A percentile compares a stretch with the other conserved stretches of the same genome.
phyloP scores from a whole-genome alignment of 768 basidiomycete species.

The Pulveroboletus sp. region DNA sequence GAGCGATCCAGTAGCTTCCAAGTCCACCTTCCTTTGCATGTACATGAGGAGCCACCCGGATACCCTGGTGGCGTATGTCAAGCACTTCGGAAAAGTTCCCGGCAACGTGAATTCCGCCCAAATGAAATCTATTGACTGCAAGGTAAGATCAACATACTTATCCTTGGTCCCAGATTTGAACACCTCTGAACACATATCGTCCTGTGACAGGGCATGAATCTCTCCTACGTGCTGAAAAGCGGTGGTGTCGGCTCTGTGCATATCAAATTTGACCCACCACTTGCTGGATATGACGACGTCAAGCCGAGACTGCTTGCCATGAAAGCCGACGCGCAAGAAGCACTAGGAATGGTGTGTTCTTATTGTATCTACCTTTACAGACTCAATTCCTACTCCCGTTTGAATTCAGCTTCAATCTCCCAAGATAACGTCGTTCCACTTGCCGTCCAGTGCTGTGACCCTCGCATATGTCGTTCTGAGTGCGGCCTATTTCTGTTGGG shows the following conservation, averaged over 20 bases:
- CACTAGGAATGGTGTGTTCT: slow-evolving; percentile 67
- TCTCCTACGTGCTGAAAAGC: slow-evolving; percentile 56
- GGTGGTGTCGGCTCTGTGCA: slow-evolving; percentile 43
- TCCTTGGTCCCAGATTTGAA: not conserved
- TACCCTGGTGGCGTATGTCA: slow-evolving; percentile 80
- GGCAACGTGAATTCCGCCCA: slow-evolving; percentile 53
- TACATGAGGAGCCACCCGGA: slow-evolving; percentile 86
- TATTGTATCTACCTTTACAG: no score
- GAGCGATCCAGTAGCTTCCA: slow-evolving; percentile 71
- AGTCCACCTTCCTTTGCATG: slow-evolving; percentile 71
- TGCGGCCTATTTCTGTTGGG: slow-evolving; percentile 15
- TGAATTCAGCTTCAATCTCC: slow-evolving; percentile 56
- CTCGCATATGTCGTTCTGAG: slow-evolving; percentile 15
- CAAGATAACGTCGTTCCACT: slow-evolving; percentile 51
- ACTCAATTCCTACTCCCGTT: not conserved
- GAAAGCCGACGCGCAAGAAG: slow-evolving; percentile 77
- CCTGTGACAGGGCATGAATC: slow-evolving; percentile 56
- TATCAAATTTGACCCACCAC: slow-evolving; percentile 66
- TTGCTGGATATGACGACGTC: slow-evolving; percentile 74
- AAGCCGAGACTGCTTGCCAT: slow-evolving; percentile 75
- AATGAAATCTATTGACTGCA: slow-evolving; percentile 66
- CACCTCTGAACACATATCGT: not conserved
- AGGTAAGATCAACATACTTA: slow-evolving; percentile 40
- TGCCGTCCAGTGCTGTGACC: slow-evolving; percentile 37
- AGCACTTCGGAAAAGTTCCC: slow-evolving; percentile 66